Evolutionary conservation across 257 asterid species (phyloP), one percentile per base, ranked within the genome.

Genomic region (Eustoma russellianum): DNA sequence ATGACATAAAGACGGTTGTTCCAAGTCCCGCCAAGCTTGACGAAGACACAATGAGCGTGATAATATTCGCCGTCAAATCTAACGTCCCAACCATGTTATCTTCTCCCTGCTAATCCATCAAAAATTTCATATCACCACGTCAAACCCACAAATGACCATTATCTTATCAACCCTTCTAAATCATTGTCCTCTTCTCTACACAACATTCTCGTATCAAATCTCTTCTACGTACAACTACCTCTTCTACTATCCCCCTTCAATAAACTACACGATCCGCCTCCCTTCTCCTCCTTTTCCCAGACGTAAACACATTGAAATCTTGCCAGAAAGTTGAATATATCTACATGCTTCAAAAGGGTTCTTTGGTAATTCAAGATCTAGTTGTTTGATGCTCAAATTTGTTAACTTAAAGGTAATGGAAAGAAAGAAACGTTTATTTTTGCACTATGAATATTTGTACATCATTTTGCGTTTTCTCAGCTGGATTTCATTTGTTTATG

Each of bases 291-390:
- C n/a, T 51, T 65, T 68, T 51, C 70, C 64, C 24, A 66, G 80
- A 77, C 77, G 82, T 66, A 71, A 76, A 53, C 16, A 60, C 74
- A 61, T 46, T 81, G 82, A 85, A 67, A 53, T 63, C 62, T 64
- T 65, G 48, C 59, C 53, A 66, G 52, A 57, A 0, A 17, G 24
- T 19, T 19, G 28, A 5, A 18, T 64, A 11, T 41, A 3, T 19
- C 8, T 18, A 46, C 13, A 12, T 17, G 6, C n/a, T 40, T 30
- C 34, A 28, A 3, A 8, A 38, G 54, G 57, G 34, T 61, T 61
- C n/a, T n/a, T n/a, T n/a, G n/a, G n/a, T n/a, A n/a, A n/a, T n/a
- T 0, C 30, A 24, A 24, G 30, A 24, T 24, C 30, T 24, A 24
- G 30, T 24, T 24, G 30, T 24, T 24, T 24, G 30, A 24, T 24